Evolutionary conservation across 768 basidiomycete species (phyloP).

Genomic region (Mycena polygramma): DNA sequence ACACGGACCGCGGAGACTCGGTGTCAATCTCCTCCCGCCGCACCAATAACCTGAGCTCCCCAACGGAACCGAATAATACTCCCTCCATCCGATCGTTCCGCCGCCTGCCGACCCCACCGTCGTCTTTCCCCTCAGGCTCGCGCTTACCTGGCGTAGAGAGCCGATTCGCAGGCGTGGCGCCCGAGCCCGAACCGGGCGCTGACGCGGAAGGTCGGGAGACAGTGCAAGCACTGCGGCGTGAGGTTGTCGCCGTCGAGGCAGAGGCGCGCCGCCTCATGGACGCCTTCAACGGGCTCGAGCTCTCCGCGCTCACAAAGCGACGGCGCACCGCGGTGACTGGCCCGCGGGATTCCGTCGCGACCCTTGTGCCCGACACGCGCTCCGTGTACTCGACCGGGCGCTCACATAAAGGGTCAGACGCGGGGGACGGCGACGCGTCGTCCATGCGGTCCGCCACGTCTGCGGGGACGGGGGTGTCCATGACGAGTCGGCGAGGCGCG

Average conservation of each 20-base stretch:
- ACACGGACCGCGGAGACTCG: slow-evolving; percentile 57
- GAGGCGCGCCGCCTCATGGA: slow-evolving; percentile 80
- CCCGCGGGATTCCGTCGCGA: slow-evolving; percentile 51
- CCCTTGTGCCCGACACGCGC: slow-evolving; percentile 48
- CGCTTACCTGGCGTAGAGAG: slow-evolving; percentile 53
- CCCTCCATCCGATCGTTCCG: slow-evolving; percentile 60
- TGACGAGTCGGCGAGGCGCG: slow-evolving; percentile 55
- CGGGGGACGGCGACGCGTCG: slow-evolving; percentile 61
- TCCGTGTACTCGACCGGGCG: slow-evolving; percentile 34
- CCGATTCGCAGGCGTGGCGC: slow-evolving; percentile 52
- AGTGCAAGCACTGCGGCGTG: slow-evolving; percentile 72
- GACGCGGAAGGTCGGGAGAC: slow-evolving; percentile 72
- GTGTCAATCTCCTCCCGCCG: slow-evolving; percentile 61
- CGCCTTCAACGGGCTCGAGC: slow-evolving; percentile 84
- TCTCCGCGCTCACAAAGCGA: slow-evolving; percentile 71
- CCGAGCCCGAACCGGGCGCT: slow-evolving; percentile 50
- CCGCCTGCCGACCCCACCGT: slow-evolving; percentile 67
- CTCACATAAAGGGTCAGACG: slow-evolving; percentile 51
- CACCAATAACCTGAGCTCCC: slow-evolving; percentile 44
- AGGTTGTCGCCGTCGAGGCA: slow-evolving; percentile 77
- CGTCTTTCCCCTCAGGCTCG: slow-evolving; percentile 62
- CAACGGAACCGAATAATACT: slow-evolving; percentile 50
- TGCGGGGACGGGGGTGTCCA: slow-evolving; percentile 60
- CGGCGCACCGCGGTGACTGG: slow-evolving; percentile 51
- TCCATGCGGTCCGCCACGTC: slow-evolving; percentile 71